These are phyloP conservation scores for Carex cristatella DNA, from an alignment of 176 grass and related monocot species.

Conservation along the genomic window DNA sequence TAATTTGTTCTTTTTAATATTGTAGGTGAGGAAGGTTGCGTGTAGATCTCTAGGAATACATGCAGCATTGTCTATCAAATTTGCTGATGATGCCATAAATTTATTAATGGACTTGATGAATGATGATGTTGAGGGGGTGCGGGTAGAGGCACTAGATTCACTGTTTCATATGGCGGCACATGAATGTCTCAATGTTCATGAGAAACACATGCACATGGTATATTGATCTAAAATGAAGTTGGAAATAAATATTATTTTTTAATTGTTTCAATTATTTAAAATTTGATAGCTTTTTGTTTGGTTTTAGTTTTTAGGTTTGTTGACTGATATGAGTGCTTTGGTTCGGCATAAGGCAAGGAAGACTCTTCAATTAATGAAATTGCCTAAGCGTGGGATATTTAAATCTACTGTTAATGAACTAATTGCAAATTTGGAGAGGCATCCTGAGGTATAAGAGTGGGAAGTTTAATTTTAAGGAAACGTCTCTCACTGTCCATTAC, in stretches of 20 bases:
- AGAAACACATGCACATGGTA: slow-evolving; percentile 93
- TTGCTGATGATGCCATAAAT: slow-evolving; percentile 57
- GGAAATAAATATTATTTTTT: background rate
- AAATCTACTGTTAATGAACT: slow-evolving; percentile 62
- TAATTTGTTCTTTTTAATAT: slow-evolving; percentile 26
- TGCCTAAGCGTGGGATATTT: slow-evolving; percentile 70
- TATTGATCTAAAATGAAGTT: background rate
- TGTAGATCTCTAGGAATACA: slow-evolving; percentile 69
- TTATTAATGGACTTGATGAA: slow-evolving; percentile 94
- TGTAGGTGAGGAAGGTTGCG: slow-evolving; percentile 57
- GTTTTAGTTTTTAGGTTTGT: slow-evolving; percentile 74
- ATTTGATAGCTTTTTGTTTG: slow-evolving; percentile 6
- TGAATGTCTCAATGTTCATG: slow-evolving; percentile 59
- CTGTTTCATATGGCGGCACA: slow-evolving; percentile 56
- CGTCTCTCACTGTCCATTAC: background rate
- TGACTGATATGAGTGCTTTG: slow-evolving; percentile 49
- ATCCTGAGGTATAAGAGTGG: slow-evolving; percentile 63
- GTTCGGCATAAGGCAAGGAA: slow-evolving; percentile 51
- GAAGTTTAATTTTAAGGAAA: background rate
- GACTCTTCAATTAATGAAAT: slow-evolving; percentile 51
- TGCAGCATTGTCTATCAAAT: slow-evolving; percentile 49
- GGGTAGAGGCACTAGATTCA: slow-evolving; percentile 60
- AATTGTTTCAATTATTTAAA: slow-evolving; percentile 2
- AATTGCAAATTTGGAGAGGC: slow-evolving; percentile 57
- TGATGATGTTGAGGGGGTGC: slow-evolving; percentile 72